Percentiles rank a stretch among this genome's conserved stretches.
phyloP scores from a whole-genome alignment of 441 rosid genomes.

The Kokia cookei region DNA sequence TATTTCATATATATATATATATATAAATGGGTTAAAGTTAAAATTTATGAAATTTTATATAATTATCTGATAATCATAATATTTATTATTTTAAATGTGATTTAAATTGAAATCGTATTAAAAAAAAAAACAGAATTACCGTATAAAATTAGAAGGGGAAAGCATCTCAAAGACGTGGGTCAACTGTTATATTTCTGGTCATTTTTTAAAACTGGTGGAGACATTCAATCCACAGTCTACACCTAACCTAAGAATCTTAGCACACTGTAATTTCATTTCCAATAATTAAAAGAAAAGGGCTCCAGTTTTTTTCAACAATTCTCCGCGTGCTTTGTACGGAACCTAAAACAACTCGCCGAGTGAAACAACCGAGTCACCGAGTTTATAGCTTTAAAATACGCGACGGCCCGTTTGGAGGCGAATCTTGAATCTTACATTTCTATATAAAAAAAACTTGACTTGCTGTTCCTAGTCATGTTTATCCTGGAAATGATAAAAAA shows the following conservation, averaged over 20 bases:
- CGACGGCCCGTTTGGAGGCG: constrained; percentile 42
- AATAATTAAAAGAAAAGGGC: neutral
- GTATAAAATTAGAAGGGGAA: neutral
- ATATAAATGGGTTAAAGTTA: too few relatives aligned
- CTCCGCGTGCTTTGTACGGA: constrained; percentile 43
- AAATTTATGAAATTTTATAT: too few relatives aligned
- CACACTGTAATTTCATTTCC: neutral
- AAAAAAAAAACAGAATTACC: neutral
- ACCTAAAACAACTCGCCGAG: constrained; percentile 15
- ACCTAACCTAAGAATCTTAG: neutral
- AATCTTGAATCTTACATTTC: constrained; percentile 31
- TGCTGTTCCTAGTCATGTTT: constrained; percentile 16
- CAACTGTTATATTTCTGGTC: neutral
- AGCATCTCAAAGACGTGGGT: neutral
- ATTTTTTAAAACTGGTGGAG: neutral
- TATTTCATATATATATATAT: too few relatives aligned
- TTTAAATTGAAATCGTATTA: too few relatives aligned
- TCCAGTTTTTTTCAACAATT: constrained; percentile 15
- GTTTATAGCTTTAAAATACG: constrained; percentile 23
- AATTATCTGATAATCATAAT: too few relatives aligned
- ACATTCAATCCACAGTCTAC: neutral
- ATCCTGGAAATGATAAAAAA: constrained; percentile 17
- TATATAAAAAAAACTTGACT: constrained; percentile 11
- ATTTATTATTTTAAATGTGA: too few relatives aligned
- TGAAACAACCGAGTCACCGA: constrained; percentile 25